Base-by-base conservation (phyloP, 495 filamentous ascomycete genomes). In the Aspergillus bridgeri region DNA sequence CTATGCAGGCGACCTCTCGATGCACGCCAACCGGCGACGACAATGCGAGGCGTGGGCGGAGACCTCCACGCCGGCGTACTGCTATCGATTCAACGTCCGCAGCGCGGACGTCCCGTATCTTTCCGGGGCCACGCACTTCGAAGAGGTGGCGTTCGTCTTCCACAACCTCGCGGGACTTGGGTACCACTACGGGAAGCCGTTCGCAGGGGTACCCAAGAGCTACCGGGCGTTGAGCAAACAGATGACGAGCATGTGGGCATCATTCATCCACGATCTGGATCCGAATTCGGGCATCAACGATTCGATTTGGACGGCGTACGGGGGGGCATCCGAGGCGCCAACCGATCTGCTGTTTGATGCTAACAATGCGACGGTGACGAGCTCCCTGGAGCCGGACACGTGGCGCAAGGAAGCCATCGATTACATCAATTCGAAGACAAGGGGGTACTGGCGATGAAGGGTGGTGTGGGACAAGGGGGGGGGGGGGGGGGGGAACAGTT, bases 131-230 rank as follows among this genome's bases (percentile, higher is more conserved):
- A 77, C 78, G n/a, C 85, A 87, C 60, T 85, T 86, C 59, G 75
- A 77, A 44, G 85, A 87, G 54, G 83, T 87, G 1, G 65, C 81
- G 1, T 83, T 81, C 64, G 83, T 83, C 24, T 86, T 86, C 64
- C 69, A 84, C 68, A 86, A 86, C 57, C 70, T 79, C 42, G 61
- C 72, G 2, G 78, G 81, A 1, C 56, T 72, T 20, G 80, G 81
- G 7, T 83, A 82, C 58, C 75, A 69, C 61, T 78, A 65, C 74
- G 70, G 69, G 21, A 74, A 53, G 61, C 84, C 71, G 54, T 84
- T 79, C 69, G 75, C 45, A 23, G 74, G 68, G 60, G 72, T 75
- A 54, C 66, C 72, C n/a, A 60, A 79, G 61, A 68, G 63, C 8
- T 80, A 80, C 58, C 60, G 70, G 18, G 63, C 73, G 23, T 64